Base-by-base conservation (phyloP, 257 asterid species). In the Verbascum thapsus region DNA sequence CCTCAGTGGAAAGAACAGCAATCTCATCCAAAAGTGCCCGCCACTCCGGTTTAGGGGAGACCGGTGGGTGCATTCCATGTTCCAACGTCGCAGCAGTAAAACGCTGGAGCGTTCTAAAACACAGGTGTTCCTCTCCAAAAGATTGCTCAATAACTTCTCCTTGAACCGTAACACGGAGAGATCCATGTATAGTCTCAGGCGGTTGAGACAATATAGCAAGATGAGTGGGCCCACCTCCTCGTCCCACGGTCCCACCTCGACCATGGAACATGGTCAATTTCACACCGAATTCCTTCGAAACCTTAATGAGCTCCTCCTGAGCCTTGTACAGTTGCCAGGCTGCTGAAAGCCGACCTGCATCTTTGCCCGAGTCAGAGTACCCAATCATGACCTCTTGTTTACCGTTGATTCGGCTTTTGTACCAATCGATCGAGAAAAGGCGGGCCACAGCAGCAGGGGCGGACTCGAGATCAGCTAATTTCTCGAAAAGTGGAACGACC, bases 221-320 rank as follows among this genome's bases (percentile, higher is more conserved):
- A 45, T 82, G 94, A 39, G 94, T 85, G 5, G 89, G 94, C 10
- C 87, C 90, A 0, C 94, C 94, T 42, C 94, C 94, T 74, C 94
- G 60, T 7, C 94, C 87, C 0, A 85, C 90, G 0, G 94, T 82
- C 15, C 94, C 94, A 47, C 94, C 94, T 44, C 94, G 75, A 11
- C 94, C 94, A 19, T 82, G 89, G 52, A 85, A 85, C 94, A 85
- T 80, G 0, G 94, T 85, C 30, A 85, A 75, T 61, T 85, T 82
- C 67, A 85, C 85, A 0, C 90, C 90, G 16, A 11, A 76, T 26
- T 80, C 22, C 70, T 82, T 85, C 0, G 94, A 78, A 1, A 85
- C 90, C 10, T 82, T 78, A 13, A 83, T 64, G 19, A 85, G 83
- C 74, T 85, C 94, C 75, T 85, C 94, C 52, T 85, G 94, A 52